phyloP scores from a whole-genome alignment of 225 moss, liverwort and hornwort species.

The Marchantia polymorpha region DNA sequence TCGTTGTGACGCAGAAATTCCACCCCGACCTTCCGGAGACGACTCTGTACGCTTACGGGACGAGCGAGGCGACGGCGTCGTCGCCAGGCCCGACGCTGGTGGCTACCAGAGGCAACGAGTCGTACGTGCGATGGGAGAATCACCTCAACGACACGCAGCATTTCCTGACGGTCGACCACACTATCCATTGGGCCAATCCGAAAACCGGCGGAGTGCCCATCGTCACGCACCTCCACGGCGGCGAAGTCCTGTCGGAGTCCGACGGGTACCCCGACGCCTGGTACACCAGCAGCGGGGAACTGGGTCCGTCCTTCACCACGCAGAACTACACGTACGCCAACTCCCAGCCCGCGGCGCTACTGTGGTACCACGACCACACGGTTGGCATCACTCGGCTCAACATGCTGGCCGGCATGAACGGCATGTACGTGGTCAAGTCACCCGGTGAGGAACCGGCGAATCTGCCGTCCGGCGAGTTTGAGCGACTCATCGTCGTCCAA shows the following conservation, averaged over 20 bases:
- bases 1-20: conserved; percentile 13
- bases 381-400: conserved; percentile 59
- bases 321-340: conserved; percentile 55
- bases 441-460: conserved; percentile 8
- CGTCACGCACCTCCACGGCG: conserved; percentile 59
- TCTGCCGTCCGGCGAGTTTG: conserved; percentile 18
- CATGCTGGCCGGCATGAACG: conserved; percentile 38
- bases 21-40: conserved; percentile 21
- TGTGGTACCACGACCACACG: conserved; percentile 71
- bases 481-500: conserved; percentile 24
- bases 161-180: conserved; percentile 40
- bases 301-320: conserved; percentile 31
- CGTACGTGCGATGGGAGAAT: conserved; percentile 32
- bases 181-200: conserved; percentile 50
- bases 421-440: conserved; percentile 24
- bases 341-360: conserved; percentile 40
- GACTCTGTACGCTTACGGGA: conserved; percentile 22
- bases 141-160: conserved; percentile 22
- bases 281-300: conserved; percentile 44
- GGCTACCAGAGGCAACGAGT: neutral
- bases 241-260: conserved; percentile 33
- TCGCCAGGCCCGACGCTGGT: conserved; percentile 21
- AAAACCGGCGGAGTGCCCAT: conserved; percentile 47
- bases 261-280: conserved; percentile 69
- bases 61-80: conserved; percentile 18